Conservation (phyloP, 345 rosid species). For the Rubroshorea leprosula region DNA sequence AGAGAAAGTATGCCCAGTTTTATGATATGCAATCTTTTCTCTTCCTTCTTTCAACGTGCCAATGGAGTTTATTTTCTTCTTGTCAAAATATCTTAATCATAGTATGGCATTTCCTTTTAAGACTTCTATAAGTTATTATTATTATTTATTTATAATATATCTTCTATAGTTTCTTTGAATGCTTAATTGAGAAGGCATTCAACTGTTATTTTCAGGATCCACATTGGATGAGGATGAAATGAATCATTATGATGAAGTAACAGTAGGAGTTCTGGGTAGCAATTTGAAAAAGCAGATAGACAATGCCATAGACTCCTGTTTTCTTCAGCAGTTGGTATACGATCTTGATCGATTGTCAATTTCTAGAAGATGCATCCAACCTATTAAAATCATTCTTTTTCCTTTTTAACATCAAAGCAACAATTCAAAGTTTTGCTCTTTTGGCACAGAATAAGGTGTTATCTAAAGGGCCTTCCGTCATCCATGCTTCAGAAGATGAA, state of each 20-base stretch:
- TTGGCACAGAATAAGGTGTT: constrained; percentile 67
- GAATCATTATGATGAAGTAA: constrained; percentile 43
- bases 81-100: too few species aligned
- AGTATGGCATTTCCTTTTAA: too few species aligned
- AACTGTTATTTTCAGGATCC: constrained; percentile 43
- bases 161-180: constrained; percentile 12
- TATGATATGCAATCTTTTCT: constrained; percentile 3
- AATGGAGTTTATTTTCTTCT: background rate
- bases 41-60: background rate
- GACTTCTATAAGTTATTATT: too few species aligned
- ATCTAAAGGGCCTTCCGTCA: constrained; percentile 45
- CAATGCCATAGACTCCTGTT: constrained; percentile 72
- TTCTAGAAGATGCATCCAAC: constrained; percentile 14
- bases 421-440: constrained; percentile 14
- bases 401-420: constrained; percentile 4
- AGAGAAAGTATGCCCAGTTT: constrained; percentile 48
- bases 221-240: constrained; percentile 59
- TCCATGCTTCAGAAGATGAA: constrained; percentile 33
- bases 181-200: constrained; percentile 9
- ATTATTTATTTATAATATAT: too few species aligned
- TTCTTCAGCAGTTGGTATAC: constrained; percentile 88
- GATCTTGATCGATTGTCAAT: constrained; percentile 18
- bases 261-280: constrained; percentile 43
- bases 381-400: constrained; percentile 11
- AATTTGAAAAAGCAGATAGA: constrained; percentile 66